Percentiles rank a stretch among this genome's conserved stretches.
Conservation (phyloP, 2,329 filamentous ascomycete species). For the Monilinia fructigena region DNA sequence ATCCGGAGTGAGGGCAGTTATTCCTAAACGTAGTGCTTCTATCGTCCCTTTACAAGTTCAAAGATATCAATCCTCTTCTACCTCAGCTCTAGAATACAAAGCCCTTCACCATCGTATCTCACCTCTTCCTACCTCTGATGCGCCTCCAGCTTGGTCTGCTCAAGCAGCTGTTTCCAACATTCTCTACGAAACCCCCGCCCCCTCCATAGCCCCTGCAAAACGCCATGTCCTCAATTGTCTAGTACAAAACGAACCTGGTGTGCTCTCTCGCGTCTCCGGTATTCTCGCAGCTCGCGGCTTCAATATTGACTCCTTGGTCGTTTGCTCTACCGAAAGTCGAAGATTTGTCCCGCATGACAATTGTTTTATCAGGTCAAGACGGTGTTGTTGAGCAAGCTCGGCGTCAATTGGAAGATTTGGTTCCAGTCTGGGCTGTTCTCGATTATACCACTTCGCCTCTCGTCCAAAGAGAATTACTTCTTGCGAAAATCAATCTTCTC, state of each 20-base stretch:
- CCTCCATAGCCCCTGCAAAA: slow-evolving; percentile 80
- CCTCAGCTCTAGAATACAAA: slow-evolving; percentile 95
- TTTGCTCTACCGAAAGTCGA: slow-evolving; percentile 98
- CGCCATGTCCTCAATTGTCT: slow-evolving; percentile 97
- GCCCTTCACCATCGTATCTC: slow-evolving; percentile 87
- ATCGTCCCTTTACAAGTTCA: slow-evolving; percentile 31
- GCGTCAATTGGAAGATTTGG: slow-evolving; percentile 90
- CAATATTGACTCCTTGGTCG: slow-evolving; percentile 98
- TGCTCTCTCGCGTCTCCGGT: slow-evolving; percentile 91
- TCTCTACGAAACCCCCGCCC: slow-evolving; percentile 93
- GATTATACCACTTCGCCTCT: slow-evolving; percentile 92
- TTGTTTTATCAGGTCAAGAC: slow-evolving; percentile 93
- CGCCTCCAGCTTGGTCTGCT: slow-evolving; percentile 78
- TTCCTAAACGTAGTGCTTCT: slow-evolving; percentile 29
- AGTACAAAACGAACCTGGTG: slow-evolving; percentile 97
- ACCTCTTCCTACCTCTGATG: slow-evolving; percentile 75
- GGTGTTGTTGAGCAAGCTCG: slow-evolving; percentile 96
- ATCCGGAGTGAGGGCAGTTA: slow-evolving; percentile 29
- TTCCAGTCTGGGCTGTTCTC: slow-evolving; percentile 96
- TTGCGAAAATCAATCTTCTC: slow-evolving; percentile 95
- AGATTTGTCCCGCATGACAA: slow-evolving; percentile 97
- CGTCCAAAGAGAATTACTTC: slow-evolving; percentile 90
- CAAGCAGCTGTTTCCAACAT: slow-evolving; percentile 97
- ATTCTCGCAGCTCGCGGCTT: slow-evolving; percentile 95
- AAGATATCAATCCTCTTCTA: slow-evolving; percentile 60